A percentile compares a stretch with the other conserved stretches of the same genome.
Evolutionary conservation across 2,329 filamentous ascomycete species (phyloP).

Genomic region (Alternaria arborescens): DNA sequence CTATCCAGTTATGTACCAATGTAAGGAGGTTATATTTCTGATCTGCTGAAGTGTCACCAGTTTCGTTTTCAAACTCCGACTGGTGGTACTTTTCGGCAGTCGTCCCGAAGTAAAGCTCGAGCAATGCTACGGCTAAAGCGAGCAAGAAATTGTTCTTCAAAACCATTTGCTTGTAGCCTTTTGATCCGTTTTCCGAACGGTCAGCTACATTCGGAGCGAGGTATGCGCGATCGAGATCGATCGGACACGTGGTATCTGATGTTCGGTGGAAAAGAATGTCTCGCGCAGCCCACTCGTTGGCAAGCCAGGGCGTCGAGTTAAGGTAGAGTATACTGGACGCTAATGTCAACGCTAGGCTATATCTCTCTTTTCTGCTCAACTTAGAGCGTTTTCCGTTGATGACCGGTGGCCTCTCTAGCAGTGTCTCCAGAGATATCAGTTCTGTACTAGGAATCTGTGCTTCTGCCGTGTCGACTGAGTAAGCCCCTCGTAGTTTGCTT

Average conservation of each 20-base stretch:
- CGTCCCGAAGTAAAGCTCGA: constrained; percentile 50
- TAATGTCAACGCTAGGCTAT: constrained; percentile 47
- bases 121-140: constrained; percentile 44
- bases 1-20: constrained; percentile 47
- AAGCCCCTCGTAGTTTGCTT: constrained; percentile 42
- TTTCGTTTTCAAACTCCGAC: constrained; percentile 27
- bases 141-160: constrained; percentile 49
- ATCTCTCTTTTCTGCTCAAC: constrained; percentile 48
- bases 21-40: constrained; percentile 42
- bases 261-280: constrained; percentile 47
- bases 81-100: constrained; percentile 44
- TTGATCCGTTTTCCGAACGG: constrained; percentile 10
- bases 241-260: constrained; percentile 20
- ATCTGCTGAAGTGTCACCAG: constrained; percentile 21
- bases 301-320: constrained; percentile 49
- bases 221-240: constrained; percentile 47
- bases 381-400: constrained; percentile 38
- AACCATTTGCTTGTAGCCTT: constrained; percentile 15
- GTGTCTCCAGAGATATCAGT: constrained; percentile 42
- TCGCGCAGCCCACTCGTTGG: constrained; percentile 44
- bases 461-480: constrained; percentile 30
- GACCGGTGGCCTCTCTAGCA: constrained; percentile 37
- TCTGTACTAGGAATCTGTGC: constrained; percentile 24
- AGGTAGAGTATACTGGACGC: constrained; percentile 49
- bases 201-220: constrained; percentile 30